phyloP scores from a whole-genome alignment of 441 rosid species.

The Hypseocharis bilobata region DNA sequence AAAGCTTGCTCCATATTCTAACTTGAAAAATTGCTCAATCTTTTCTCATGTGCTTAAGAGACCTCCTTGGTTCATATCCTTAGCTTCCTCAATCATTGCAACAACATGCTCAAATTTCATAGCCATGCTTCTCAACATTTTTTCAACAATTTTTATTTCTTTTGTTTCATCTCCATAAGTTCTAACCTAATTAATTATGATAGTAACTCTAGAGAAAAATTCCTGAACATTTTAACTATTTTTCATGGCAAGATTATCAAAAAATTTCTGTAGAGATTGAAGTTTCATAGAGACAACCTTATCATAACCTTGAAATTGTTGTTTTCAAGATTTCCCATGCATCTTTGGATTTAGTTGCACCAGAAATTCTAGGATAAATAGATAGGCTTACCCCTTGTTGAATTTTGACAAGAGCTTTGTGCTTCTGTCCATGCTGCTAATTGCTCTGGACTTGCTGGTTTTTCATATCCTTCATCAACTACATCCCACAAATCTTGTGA shows the following conservation, averaged over 20 bases:
- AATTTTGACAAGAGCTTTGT: background rate
- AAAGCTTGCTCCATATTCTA: background rate
- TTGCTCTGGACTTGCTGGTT: background rate
- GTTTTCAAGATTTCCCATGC: background rate
- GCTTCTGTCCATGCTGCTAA: background rate
- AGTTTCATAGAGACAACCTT: background rate
- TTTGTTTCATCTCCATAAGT: background rate
- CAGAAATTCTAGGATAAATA: background rate
- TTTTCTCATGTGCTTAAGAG: background rate
- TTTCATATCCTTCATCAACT: background rate
- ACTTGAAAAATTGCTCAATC: too few species aligned
- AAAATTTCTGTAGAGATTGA: background rate
- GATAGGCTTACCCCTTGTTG: background rate
- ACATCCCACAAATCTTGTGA: background rate
- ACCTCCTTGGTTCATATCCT: background rate
- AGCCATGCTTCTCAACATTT: background rate
- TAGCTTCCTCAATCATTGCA: background rate
- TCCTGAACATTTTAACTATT: background rate
- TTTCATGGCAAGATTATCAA: constrained; percentile 5
- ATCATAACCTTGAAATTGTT: background rate
- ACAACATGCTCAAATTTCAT: background rate
- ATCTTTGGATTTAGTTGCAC: background rate
- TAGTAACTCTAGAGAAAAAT: background rate
- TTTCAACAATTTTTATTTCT: too few species aligned
- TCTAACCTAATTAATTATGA: background rate